Conservation (phyloP, 306 rosid genomes). For the Quercus rubra region DNA sequence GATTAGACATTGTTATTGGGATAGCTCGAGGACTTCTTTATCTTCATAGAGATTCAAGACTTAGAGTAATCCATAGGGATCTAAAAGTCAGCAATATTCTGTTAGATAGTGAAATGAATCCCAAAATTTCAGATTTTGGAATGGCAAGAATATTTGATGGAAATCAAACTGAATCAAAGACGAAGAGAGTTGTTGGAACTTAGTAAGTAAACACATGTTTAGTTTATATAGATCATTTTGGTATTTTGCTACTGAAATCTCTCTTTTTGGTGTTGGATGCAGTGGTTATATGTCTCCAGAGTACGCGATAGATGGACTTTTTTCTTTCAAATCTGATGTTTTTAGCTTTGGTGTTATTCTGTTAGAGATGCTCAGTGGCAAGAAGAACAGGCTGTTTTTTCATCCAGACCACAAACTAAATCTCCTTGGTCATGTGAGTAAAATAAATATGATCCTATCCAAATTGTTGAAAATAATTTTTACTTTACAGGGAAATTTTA, state of each 20-base stretch:
- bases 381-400: slow-evolving; percentile 39
- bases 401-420: slow-evolving; percentile 44
- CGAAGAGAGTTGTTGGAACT: slow-evolving; percentile 43
- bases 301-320: slow-evolving; percentile 38
- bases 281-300: slow-evolving; percentile 46
- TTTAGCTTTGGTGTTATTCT: slow-evolving; percentile 42
- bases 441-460: not conserved
- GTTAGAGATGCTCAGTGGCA: slow-evolving; percentile 35
- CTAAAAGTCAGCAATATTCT: slow-evolving; percentile 41
- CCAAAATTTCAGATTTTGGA: slow-evolving; percentile 49
- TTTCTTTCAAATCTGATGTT: slow-evolving; percentile 38
- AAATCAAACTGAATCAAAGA: slow-evolving; percentile 41
- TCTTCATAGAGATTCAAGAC: slow-evolving; percentile 54
- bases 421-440: slow-evolving; percentile 47
- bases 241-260: not conserved
- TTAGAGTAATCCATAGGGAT: slow-evolving; percentile 45
- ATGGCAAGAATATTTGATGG: slow-evolving; percentile 42
- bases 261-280: not conserved
- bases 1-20: slow-evolving; percentile 43
- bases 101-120: slow-evolving; percentile 36
- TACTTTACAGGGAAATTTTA: not conserved
- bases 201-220: slow-evolving; percentile 25
- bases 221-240: not conserved
- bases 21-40: slow-evolving; percentile 58
- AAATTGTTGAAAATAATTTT: not conserved